These are phyloP conservation scores for Boletus pseudopeckii DNA, from an alignment of 768 basidiomycete genomes.

Conservation along the genomic window DNA sequence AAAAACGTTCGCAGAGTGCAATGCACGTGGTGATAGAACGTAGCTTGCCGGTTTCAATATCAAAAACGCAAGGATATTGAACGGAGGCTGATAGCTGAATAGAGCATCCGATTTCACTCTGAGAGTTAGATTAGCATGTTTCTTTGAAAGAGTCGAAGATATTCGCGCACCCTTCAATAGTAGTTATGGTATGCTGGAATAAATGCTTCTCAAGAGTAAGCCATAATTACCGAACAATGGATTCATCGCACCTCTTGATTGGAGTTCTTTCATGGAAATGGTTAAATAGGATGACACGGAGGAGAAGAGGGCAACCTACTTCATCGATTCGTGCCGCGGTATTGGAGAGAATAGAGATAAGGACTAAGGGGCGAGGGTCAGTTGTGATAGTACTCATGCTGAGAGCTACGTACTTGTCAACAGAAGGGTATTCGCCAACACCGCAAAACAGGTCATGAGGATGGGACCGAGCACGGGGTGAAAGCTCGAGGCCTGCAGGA, in stretches of 20 bases:
- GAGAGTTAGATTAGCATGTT: slow-evolving; percentile 5
- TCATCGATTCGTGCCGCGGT: slow-evolving; percentile 78
- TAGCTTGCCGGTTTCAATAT: slow-evolving; percentile 79
- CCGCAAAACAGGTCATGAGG: slow-evolving; percentile 77
- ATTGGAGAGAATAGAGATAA: slow-evolving; percentile 89
- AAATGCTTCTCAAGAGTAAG: slow-evolving; percentile 55
- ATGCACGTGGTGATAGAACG: slow-evolving; percentile 65
- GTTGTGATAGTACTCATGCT: neutral
- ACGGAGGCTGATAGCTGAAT: slow-evolving; percentile 90
- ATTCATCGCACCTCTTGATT: slow-evolving; percentile 48
- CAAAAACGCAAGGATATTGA: slow-evolving; percentile 77
- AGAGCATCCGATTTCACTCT: slow-evolving; percentile 88
- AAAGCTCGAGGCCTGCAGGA: slow-evolving; percentile 54
- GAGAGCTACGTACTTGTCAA: slow-evolving; percentile 60
- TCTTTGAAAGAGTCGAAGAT: neutral
- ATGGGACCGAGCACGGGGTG: slow-evolving; percentile 73
- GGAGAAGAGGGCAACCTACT: slow-evolving; percentile 31
- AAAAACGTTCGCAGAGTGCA: slow-evolving; percentile 86
- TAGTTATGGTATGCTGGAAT: slow-evolving; percentile 82
- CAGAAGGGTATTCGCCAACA: slow-evolving; percentile 72
- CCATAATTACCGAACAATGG: neutral
- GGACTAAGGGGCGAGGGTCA: slow-evolving; percentile 33
- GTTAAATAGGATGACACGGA: neutral
- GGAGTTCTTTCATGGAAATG: slow-evolving; percentile 43
- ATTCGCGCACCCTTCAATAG: slow-evolving; percentile 73